Evolutionary conservation across 2,329 filamentous ascomycete species (phyloP).

Genomic region (Arthrobotrys megalospora): DNA sequence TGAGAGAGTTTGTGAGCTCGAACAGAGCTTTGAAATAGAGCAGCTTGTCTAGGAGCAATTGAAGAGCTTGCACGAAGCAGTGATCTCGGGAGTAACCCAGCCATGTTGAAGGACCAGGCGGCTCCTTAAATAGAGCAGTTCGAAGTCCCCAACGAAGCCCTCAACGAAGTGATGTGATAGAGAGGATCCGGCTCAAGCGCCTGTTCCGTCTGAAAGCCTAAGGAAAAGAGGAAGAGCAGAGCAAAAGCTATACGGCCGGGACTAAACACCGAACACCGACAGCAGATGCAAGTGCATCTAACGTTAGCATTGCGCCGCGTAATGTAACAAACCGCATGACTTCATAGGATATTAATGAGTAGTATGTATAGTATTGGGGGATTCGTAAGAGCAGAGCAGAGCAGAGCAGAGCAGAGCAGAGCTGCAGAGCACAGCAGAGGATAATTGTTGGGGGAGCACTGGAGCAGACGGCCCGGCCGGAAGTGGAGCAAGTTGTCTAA

Average conservation of each 20-base stretch:
- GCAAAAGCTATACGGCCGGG: slow-evolving; percentile 23
- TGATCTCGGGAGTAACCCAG: slow-evolving; percentile 51
- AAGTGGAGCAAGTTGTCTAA: slow-evolving; percentile 40
- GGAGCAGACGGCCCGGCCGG: slow-evolving; percentile 38
- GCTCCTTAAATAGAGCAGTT: slow-evolving; percentile 44
- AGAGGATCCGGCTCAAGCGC: slow-evolving; percentile 36
- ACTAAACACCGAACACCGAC: slow-evolving; percentile 50
- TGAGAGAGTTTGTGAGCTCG: slow-evolving; percentile 27
- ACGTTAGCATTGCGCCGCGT: slow-evolving; percentile 43
- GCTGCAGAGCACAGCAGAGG: too few species aligned
- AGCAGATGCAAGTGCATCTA: slow-evolving; percentile 5
- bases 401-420: too few species aligned
- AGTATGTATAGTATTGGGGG: not conserved
- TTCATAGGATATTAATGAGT: too few species aligned
- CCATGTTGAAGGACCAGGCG: slow-evolving; percentile 56
- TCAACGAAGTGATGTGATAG: not conserved
- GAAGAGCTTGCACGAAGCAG: slow-evolving; percentile 50
- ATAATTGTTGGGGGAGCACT: slow-evolving; percentile 53
- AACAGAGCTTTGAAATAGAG: slow-evolving; percentile 20
- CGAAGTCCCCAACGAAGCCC: slow-evolving; percentile 30
- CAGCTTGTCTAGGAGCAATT: slow-evolving; percentile 26
- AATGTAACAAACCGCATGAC: slow-evolving; percentile 11
- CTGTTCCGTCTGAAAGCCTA: not conserved
- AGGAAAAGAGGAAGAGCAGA: slow-evolving; percentile 20
- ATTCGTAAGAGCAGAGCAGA: slow-evolving; percentile 9